Evolutionary conservation across 1,284 basidiomycete species (phyloP).

Genomic region (Trichosporon coremiiforme): DNA sequence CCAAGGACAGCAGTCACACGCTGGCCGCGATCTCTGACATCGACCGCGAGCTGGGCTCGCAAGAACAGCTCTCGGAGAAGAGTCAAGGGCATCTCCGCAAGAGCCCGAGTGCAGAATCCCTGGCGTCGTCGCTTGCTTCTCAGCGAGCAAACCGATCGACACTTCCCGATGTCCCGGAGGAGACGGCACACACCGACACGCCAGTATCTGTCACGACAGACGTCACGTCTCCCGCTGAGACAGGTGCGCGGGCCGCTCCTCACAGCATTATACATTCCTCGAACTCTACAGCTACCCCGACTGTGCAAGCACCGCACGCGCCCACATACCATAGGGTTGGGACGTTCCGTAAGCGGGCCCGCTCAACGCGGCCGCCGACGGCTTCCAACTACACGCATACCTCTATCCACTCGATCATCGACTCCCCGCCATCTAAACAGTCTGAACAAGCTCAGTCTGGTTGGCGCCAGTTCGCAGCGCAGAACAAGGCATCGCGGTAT

Average conservation of each 20-base stretch:
- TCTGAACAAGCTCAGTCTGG: background rate
- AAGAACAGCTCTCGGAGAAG: conserved; percentile 8
- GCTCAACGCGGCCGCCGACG: conserved; percentile 10
- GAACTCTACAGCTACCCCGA: background rate
- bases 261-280: background rate
- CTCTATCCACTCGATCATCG: conserved; percentile 8
- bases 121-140: conserved; percentile 1
- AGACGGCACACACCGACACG: conserved; percentile 2
- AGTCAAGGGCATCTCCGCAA: background rate
- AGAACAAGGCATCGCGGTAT: background rate
- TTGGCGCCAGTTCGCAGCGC: conserved; percentile 15
- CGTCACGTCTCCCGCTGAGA: conserved; percentile 3
- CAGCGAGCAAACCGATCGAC: conserved; percentile 12
- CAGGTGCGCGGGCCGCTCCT: conserved; percentile 1
- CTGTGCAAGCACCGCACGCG: background rate
- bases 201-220: background rate
- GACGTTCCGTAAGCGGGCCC: background rate
- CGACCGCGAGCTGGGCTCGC: conserved; percentile 7
- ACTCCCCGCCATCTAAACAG: background rate
- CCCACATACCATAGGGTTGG: background rate
- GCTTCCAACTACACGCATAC: conserved; percentile 4
- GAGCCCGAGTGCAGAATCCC: conserved; percentile 8
- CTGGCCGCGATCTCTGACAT: background rate
- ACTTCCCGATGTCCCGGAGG: conserved; percentile 4
- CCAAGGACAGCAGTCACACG: conserved; percentile 15